Evolutionary conservation across 2,329 filamentous ascomycete species (phyloP).

Genomic region (Arthrobotrys sphaeroides): DNA sequence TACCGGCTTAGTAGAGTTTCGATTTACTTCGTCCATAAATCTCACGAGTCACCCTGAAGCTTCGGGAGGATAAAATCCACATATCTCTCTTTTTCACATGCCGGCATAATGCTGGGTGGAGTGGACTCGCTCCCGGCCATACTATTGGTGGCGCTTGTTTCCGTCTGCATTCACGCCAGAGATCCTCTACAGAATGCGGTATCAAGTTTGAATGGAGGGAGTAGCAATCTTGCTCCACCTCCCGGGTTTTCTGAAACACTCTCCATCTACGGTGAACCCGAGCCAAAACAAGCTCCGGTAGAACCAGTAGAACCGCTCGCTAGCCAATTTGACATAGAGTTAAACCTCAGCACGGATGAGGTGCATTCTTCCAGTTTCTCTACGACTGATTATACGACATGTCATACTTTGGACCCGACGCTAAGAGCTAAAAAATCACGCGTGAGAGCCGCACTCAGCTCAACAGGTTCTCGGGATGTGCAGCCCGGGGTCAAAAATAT

Average conservation of each 20-base stretch:
- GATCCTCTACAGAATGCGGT: neutral
- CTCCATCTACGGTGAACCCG: neutral
- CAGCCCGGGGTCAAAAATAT: conserved; percentile 28
- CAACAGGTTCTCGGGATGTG: conserved; percentile 19
- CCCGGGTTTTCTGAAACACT: conserved; percentile 4
- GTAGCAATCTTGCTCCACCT: conserved; percentile 2
- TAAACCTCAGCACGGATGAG: conserved; percentile 11
- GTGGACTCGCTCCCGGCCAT: neutral
- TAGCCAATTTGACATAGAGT: conserved; percentile 8
- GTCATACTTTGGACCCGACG: conserved; percentile 20
- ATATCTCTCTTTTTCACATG: neutral
- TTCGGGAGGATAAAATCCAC: neutral
- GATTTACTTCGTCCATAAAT: neutral
- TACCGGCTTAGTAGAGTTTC: too few species aligned
- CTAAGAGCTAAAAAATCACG: conserved; percentile 7
- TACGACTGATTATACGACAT: conserved; percentile 27
- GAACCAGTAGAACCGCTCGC: neutral
- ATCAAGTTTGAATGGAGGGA: neutral
- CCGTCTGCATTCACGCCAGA: neutral
- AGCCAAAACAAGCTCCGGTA: neutral
- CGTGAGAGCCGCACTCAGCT: neutral
- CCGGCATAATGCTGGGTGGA: neutral
- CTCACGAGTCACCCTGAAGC: neutral
- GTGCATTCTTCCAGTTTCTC: conserved; percentile 29
- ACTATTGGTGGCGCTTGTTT: neutral